Evolutionary conservation across 257 asterid species (phyloP).

Genomic region (Solanum chmielewskii): DNA sequence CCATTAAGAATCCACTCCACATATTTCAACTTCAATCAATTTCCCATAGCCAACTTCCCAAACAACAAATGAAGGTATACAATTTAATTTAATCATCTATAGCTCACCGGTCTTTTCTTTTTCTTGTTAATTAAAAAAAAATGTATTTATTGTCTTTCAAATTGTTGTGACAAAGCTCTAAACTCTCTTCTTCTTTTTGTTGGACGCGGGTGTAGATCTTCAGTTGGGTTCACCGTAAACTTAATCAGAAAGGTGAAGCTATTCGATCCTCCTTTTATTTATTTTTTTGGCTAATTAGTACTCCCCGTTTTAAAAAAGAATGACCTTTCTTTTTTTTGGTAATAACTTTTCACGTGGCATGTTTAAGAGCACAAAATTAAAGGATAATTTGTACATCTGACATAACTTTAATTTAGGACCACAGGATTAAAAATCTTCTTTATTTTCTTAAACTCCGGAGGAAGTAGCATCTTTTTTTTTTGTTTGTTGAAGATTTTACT

Average conservation of each 20-base stretch:
- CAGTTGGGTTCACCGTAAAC: constrained; percentile 74
- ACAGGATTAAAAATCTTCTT: accelerated
- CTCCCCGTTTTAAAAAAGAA: no score
- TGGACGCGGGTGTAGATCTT: constrained; percentile 33
- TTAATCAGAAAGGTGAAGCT: constrained; percentile 36
- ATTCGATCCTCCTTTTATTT: not conserved
- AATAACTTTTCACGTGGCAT: no score
- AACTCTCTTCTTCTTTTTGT: not conserved
- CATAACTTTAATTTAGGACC: no score
- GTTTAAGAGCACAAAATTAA: no score
- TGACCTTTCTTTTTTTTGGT: no score
- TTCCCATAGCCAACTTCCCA: not conserved
- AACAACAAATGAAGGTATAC: constrained; percentile 30
- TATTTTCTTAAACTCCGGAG: no score
- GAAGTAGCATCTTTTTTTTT: not conserved
- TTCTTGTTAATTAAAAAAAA: not conserved
- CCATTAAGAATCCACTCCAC: not conserved
- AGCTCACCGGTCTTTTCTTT: not conserved
- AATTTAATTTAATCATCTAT: not conserved
- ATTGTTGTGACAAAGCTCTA: not conserved
- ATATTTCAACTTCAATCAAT: constrained; percentile 20
- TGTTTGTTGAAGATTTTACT: not conserved
- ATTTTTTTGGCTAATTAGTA: not conserved
- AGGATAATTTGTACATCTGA: no score
- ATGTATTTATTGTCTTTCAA: not conserved